Percentiles rank a stretch among this genome's conserved stretches.
Conservation (phyloP, 164 flowering plant genomes). For the Vitis cinerea region DNA sequence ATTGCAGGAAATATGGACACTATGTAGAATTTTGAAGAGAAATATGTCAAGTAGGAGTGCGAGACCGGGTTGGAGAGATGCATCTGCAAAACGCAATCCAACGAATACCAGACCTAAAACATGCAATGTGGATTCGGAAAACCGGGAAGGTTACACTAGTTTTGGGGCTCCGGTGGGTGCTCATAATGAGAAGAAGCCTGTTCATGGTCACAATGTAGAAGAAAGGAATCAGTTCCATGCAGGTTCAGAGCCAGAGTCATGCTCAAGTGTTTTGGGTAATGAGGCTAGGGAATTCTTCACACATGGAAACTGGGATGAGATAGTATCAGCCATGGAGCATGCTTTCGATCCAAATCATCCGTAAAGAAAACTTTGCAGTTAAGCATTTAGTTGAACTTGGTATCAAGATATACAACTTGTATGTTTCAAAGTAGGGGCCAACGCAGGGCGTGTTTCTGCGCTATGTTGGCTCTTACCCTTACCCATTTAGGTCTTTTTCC, state of each 20-base stretch:
- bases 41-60: slow-evolving; percentile 39
- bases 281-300: slow-evolving; percentile 12
- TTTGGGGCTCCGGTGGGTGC: slow-evolving; percentile 9
- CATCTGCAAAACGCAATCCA: slow-evolving; percentile 13
- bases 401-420: no score
- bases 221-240: slow-evolving; percentile 10
- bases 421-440: no score
- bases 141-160: slow-evolving; percentile 19
- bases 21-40: slow-evolving; percentile 86
- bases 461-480: no score
- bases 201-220: slow-evolving; percentile 5
- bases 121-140: slow-evolving; percentile 34
- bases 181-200: slow-evolving; percentile 23
- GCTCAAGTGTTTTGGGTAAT: slow-evolving; percentile 13
- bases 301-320: slow-evolving; percentile 54
- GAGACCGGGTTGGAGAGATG: slow-evolving; percentile 41
- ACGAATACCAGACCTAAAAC: slow-evolving; percentile 24
- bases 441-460: no score
- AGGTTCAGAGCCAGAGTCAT: not conserved
- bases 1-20: slow-evolving; percentile 86
- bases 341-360: slow-evolving; percentile 18
- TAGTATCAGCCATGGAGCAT: slow-evolving; percentile 40
- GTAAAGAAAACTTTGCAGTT: no score
- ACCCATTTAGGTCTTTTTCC: no score
- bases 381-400: no score